Percentiles rank a stretch among this genome's conserved stretches.
Evolutionary conservation across 164 flowering plant genomes (phyloP).

Genomic region (Brasenia schreberi): DNA sequence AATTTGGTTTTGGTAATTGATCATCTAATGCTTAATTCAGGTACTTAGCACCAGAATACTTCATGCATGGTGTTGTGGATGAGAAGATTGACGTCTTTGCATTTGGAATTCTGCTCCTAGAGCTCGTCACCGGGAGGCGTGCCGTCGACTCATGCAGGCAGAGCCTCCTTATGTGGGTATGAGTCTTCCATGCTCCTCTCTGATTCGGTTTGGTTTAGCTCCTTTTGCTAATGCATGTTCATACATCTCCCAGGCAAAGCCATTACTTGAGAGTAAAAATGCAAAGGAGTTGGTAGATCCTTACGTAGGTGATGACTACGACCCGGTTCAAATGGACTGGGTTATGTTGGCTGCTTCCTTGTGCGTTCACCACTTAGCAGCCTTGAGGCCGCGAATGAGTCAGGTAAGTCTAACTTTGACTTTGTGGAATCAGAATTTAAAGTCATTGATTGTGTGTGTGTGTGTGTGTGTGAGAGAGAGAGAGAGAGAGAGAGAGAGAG

Average conservation of each 20-base stretch:
- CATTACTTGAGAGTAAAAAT: conserved; percentile 44
- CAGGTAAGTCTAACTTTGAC: conserved; percentile 21
- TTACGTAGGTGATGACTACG: conserved; percentile 37
- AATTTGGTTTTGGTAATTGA: no score
- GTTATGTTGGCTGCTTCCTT: conserved; percentile 51
- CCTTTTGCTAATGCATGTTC: background rate
- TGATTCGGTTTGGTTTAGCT: background rate
- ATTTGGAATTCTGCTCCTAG: conserved; percentile 68
- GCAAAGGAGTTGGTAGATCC: conserved; percentile 61
- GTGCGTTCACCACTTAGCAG: conserved; percentile 68
- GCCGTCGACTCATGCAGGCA: conserved; percentile 73
- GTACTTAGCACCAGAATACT: conserved; percentile 69
- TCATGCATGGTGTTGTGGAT: conserved; percentile 69
- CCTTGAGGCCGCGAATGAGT: conserved; percentile 62
- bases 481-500: no score
- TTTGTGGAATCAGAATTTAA: no score
- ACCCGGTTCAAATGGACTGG: conserved; percentile 47
- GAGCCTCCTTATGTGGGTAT: conserved; percentile 98
- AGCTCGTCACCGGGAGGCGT: conserved; percentile 86
- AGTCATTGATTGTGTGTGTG: no score
- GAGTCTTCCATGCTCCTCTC: conserved; percentile 4
- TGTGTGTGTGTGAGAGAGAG: no score
- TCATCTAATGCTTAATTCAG: conserved; percentile 13
- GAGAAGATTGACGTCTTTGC: conserved; percentile 76
- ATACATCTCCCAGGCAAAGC: conserved; percentile 51